phyloP scores from a whole-genome alignment of 179 eudicot genomes.

The Beta macrorhiza region DNA sequence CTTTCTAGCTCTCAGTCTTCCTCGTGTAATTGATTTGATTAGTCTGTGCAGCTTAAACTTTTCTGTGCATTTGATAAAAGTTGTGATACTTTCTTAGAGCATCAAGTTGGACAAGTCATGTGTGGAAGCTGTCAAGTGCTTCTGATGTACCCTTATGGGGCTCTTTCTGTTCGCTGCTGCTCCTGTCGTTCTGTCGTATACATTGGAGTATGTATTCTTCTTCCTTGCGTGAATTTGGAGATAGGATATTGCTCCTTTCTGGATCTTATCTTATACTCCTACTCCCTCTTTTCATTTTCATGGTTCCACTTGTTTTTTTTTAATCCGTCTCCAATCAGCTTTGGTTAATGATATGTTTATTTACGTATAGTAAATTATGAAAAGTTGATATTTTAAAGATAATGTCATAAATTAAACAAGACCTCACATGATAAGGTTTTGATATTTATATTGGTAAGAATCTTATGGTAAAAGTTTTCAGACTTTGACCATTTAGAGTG shows the following conservation, averaged over 20 bases:
- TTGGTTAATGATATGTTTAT: too few relatives aligned
- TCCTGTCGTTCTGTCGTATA: constrained; percentile 70
- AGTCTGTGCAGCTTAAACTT: background rate
- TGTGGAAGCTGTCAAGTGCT: constrained; percentile 73
- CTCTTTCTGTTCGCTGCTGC: constrained; percentile 68
- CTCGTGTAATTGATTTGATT: background rate
- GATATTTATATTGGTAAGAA: too few relatives aligned
- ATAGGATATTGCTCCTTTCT: background rate
- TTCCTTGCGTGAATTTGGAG: background rate
- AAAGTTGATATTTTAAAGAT: too few relatives aligned
- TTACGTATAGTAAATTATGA: too few relatives aligned
- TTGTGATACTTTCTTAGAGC: constrained; percentile 36
- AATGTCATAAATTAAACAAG: too few relatives aligned
- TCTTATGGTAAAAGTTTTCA: too few relatives aligned
- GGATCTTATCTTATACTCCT: background rate
- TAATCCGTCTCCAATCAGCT: too few relatives aligned
- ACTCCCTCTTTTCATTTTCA: too few relatives aligned
- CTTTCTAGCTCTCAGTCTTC: background rate
- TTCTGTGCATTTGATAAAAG: background rate
- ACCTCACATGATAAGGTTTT: too few relatives aligned
- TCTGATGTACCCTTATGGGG: constrained; percentile 91
- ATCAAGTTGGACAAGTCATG: constrained; percentile 86
- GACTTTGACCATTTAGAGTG: too few relatives aligned
- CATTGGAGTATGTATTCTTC: constrained; percentile 56
- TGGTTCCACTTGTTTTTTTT: too few relatives aligned